Conservation (phyloP, 2,329 filamentous ascomycete species). For the Aspergillus sp. region DNA sequence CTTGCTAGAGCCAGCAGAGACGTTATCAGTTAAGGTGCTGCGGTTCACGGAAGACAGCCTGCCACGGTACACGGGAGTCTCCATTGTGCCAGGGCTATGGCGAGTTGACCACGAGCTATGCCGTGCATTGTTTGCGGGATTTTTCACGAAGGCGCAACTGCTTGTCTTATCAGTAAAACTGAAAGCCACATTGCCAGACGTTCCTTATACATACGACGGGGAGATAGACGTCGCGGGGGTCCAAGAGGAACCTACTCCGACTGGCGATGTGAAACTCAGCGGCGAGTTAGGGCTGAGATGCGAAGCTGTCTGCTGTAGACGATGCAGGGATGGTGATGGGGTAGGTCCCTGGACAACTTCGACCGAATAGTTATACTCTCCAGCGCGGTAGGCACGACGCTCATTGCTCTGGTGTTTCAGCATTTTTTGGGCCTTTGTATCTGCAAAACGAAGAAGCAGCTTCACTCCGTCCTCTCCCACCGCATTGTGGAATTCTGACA, state of each 20-base stretch:
- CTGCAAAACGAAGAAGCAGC: slow-evolving; percentile 90
- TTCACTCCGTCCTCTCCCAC: slow-evolving; percentile 72
- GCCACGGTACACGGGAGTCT: slow-evolving; percentile 30
- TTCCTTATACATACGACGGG: slow-evolving; percentile 34
- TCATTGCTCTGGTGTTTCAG: slow-evolving; percentile 94
- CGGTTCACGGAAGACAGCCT: slow-evolving; percentile 18
- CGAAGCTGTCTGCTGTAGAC: slow-evolving; percentile 31
- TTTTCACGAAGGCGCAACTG: slow-evolving; percentile 35
- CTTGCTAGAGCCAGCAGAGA: slow-evolving; percentile 30
- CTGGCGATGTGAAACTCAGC: slow-evolving; percentile 37
- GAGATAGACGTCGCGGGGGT: slow-evolving; percentile 43
- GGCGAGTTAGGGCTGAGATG: slow-evolving; percentile 38
- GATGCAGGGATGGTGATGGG: slow-evolving; percentile 37
- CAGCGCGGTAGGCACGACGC: slow-evolving; percentile 88
- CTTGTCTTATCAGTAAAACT: slow-evolving; percentile 20
- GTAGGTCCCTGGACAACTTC: slow-evolving; percentile 39
- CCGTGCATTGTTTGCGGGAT: slow-evolving; percentile 25
- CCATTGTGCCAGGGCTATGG: slow-evolving; percentile 28
- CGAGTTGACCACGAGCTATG: slow-evolving; percentile 32
- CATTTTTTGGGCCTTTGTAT: slow-evolving; percentile 93
- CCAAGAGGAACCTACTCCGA: slow-evolving; percentile 35
- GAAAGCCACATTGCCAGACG: background rate
- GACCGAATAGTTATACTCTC: slow-evolving; percentile 69
- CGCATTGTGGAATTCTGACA: slow-evolving; percentile 74
- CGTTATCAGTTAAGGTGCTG: slow-evolving; percentile 23